These are phyloP conservation scores for Fusarium graminum DNA, from an alignment of 2,329 filamentous ascomycete species.

Conservation along the genomic window DNA sequence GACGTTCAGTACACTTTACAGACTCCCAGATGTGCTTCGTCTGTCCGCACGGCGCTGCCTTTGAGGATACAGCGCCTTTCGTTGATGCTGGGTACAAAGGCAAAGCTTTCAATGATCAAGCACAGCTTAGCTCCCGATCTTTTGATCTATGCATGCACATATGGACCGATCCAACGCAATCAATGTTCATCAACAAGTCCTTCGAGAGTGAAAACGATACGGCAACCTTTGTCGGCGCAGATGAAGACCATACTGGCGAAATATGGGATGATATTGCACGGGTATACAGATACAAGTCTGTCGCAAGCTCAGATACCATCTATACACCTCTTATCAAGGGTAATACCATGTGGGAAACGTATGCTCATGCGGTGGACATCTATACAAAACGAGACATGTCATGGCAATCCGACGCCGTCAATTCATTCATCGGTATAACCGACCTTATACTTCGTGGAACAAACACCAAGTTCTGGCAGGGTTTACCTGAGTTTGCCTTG, in stretches of 20 bases:
- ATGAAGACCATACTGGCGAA: constrained; percentile 5
- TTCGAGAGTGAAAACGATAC: constrained; percentile 18
- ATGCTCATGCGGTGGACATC: constrained; percentile 15
- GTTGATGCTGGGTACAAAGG: neutral
- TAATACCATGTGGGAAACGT: constrained; percentile 13
- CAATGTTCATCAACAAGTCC: constrained; percentile 8
- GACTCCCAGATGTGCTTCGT: constrained; percentile 28
- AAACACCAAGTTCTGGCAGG: constrained; percentile 34
- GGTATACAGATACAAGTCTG: constrained; percentile 14
- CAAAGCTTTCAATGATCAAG: constrained; percentile 5
- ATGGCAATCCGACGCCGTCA: constrained; percentile 29
- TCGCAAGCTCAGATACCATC: constrained; percentile 10
- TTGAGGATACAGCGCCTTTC: constrained; percentile 10
- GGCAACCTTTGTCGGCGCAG: constrained; percentile 20
- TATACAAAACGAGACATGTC: constrained; percentile 31
- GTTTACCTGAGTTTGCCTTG: constrained; percentile 23
- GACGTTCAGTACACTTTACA: constrained; percentile 23
- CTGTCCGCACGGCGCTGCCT: constrained; percentile 15
- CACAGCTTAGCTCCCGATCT: constrained; percentile 12
- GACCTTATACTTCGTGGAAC: constrained; percentile 21
- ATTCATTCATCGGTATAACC: constrained; percentile 29
- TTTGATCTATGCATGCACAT: constrained; percentile 12
- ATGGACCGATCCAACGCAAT: constrained; percentile 26
- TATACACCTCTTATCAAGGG: constrained; percentile 18
- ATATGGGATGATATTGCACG: neutral